Base-by-base conservation (phyloP, 2,329 filamentous ascomycete species). In the Paraphoma sp. region DNA sequence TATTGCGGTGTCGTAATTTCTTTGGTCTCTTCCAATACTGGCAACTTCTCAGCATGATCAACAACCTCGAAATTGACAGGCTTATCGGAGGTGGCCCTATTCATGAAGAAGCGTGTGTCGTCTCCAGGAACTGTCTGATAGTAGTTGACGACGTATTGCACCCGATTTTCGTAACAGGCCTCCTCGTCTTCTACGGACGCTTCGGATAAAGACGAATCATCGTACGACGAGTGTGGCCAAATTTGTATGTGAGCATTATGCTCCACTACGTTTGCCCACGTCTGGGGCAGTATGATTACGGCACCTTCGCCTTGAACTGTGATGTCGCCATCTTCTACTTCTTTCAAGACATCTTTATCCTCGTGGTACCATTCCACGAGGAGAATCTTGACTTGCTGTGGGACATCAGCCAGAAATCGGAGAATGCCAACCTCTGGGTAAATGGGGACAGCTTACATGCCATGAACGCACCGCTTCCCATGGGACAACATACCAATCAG, bases 101-200 rank as follows among this genome's bases (percentile, higher is more conserved):
- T 14, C 10, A 45, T 12, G 14, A 45, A 45, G 16, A 23, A 5
- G 5, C 14, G 10, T 28, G 16, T 23, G 14, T 29, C 17, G 23
- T n/a, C 43, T 11, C 29, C 23, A 8, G 17, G 17, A 4, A 23
- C 29, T n/a, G 23, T 12, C 42, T 45, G 18, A 41, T 14, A 52
- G 30, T 52, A 52, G n/a, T n/a, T 44, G 8, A 52, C 41, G 4
- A 33, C 29, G 12, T 52, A 52, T 16, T 44, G 41, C 41, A 52
- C 41, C 7, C 30, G 40, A 33, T 45, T 36, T 45, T 45, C 41
- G 30, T 52, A 52, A 8, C 18, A n/a, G 16, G 49, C 41, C 30
- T 52, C 49, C n/a, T 29, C 41, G 16, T 41, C 47, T 41, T 11
- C 33, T 3, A 11, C n/a, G 10, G 33, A 38, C 3, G n/a, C 23